Conservation (phyloP, 768 basidiomycete species). For the Galerina marginata region DNA sequence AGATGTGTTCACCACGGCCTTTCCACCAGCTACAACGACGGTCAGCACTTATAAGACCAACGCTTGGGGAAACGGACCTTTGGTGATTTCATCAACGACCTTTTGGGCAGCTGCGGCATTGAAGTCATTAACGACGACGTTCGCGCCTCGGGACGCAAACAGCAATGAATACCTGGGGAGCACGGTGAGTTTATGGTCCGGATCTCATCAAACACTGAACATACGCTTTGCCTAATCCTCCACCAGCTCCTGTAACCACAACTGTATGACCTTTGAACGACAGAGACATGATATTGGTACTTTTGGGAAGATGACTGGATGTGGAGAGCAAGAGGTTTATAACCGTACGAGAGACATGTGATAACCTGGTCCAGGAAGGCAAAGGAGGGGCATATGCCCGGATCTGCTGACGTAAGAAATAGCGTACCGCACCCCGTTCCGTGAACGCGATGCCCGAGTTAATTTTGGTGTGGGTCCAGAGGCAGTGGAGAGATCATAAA, state of each 20-base stretch:
- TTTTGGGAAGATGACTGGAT: slow-evolving; percentile 9
- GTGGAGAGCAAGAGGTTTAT: slow-evolving; percentile 8
- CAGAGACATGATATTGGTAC: slow-evolving; percentile 48
- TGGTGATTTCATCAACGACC: slow-evolving; percentile 87
- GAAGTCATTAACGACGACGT: slow-evolving; percentile 95
- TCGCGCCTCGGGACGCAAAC: slow-evolving; percentile 93
- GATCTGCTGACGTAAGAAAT: too few relatives aligned
- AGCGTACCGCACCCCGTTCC: neutral
- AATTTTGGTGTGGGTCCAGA: neutral
- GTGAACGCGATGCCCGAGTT: neutral
- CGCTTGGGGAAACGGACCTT: slow-evolving; percentile 52
- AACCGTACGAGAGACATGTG: slow-evolving; percentile 13
- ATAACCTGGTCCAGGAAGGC: slow-evolving; percentile 10
- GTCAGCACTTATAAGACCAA: neutral
- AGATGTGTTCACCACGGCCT: slow-evolving; percentile 85
- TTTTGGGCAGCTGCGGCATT: slow-evolving; percentile 86
- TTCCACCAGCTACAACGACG: slow-evolving; percentile 77
- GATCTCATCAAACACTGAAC: slow-evolving; percentile 33
- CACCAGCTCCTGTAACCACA: slow-evolving; percentile 94
- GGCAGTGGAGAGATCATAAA: slow-evolving; percentile 16
- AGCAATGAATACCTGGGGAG: slow-evolving; percentile 79
- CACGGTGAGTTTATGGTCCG: slow-evolving; percentile 1
- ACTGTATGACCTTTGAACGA: slow-evolving; percentile 92
- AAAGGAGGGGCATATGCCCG: neutral
- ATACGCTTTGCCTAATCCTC: slow-evolving; percentile 91